Base-by-base conservation (phyloP, 345 rosid species). In the Citrus sp. region DNA sequence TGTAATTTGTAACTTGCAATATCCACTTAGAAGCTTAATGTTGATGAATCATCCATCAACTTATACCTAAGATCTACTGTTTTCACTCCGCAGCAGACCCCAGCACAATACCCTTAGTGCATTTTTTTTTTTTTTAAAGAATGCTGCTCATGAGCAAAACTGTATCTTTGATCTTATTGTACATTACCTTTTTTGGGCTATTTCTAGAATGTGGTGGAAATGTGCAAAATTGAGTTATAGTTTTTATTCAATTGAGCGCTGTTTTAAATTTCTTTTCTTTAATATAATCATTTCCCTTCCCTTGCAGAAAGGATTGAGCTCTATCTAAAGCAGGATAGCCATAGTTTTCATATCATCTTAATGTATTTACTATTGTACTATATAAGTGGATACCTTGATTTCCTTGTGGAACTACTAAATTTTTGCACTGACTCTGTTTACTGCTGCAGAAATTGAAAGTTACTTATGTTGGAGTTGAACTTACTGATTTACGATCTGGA, bases 391-490 rank as follows among this genome's bases (percentile, higher is more conserved):
- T 14, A 56, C 58, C 25, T 67, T 4, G 25, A 61, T 49, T 19
- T 75, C 27, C 69, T n/a, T 9, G 13, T 78, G 58, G 49, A 37
- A 18, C 27, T 68, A 21, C 25, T 30, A 21, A 56, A 19, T 13
- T 21, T 46, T 25, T 42, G 65, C 27, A 62, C 51, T 73, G 76
- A 72, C 68, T 72, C 46, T 62, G 72, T 34, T 72, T 60, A 7
- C 27, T 56, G 72, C 27, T 61, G 65, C 92, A 96, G 99, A 96
- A 94, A 92, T 76, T 96, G 81, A 94, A 89, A 87, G 89, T 96
- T 70, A 96, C 99, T n/a, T 86, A 83, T 87, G 87, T 86, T 65
- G 99, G 98, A 78, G 88, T 92, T 62, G 98, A 96, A 86, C 90
- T 94, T 78, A 72, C 90, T 46, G 99, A 96, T 25, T 80, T 87